phyloP scores from a whole-genome alignment of 768 basidiomycete genomes.

The Daedaleopsis nitida region DNA sequence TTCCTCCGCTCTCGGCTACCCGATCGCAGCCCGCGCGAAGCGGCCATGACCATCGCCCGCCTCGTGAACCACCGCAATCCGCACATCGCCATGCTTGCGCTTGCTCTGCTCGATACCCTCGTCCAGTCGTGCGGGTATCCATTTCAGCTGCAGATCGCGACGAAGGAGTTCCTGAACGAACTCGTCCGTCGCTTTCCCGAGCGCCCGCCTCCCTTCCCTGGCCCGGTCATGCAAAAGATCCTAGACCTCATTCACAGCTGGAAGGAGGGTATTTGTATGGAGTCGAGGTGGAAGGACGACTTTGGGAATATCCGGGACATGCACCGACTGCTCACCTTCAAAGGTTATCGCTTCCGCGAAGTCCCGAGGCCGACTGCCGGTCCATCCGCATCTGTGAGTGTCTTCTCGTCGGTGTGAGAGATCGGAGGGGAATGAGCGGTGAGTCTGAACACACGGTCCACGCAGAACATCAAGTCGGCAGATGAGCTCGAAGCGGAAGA shows the following conservation, averaged over 20 bases:
- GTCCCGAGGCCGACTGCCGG: conserved; percentile 34
- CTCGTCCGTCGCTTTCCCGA: conserved; percentile 98
- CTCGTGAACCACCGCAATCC: conserved; percentile 92
- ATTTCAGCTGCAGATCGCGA: conserved; percentile 93
- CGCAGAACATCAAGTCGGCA: conserved; percentile 87
- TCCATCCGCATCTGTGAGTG: conserved; percentile 46
- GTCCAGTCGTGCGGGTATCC: conserved; percentile 97
- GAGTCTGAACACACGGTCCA: background rate
- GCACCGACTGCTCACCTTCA: conserved; percentile 92
- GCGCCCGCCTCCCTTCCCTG: conserved; percentile 92
- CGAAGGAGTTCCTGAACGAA: conserved; percentile 98
- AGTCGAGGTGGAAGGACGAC: conserved; percentile 94
- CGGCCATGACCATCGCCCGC: conserved; percentile 80
- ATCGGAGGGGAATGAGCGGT: background rate
- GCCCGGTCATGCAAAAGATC: conserved; percentile 92
- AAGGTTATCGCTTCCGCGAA: conserved; percentile 83
- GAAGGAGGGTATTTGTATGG: conserved; percentile 91
- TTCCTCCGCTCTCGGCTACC: background rate
- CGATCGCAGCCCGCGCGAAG: conserved; percentile 78
- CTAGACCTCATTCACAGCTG: conserved; percentile 90
- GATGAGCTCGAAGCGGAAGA: conserved; percentile 97
- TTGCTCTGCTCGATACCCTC: conserved; percentile 86
- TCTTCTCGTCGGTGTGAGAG: background rate
- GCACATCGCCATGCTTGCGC: conserved; percentile 84
- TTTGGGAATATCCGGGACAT: conserved; percentile 97